Evolutionary conservation across 768 basidiomycete genomes (phyloP), one percentile per base, ranked within the genome.

Genomic region (Mycena vulgaris): DNA sequence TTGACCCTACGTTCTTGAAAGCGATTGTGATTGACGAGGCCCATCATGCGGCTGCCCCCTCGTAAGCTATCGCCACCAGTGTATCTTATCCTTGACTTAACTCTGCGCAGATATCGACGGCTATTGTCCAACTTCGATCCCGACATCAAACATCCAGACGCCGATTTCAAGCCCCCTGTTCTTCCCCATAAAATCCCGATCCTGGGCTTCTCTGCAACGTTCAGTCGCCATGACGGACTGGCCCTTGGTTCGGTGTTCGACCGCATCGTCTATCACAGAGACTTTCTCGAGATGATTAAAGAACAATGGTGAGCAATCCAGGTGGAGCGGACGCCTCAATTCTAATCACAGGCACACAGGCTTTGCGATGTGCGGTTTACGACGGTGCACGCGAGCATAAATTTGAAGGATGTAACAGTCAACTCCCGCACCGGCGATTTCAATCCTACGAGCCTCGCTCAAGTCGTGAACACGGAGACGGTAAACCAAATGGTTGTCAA

Each of bases 121-220:
- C 88, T 99, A 66, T 82, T 98, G n/a, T 90, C 94, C 7, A 87
- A 90, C 76, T 99, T 99, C 79, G 87, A 97, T 75, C 69, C 88
- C 14, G 83, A 85, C n/a, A 89, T 93, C 58, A 83, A 84, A 61
- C 85, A 84, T 68, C 89, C 91, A 28, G 86, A 92, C 76, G 71
- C 77, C 52, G 68, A 79, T 52, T 78, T 84, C 60, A 61, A 77
- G n/a, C 78, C 83, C 49, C 84, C 83, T 28, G 66, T 65, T 49
- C 78, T 82, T 42, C 77, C 78, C 16, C 84, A 89, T 75, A 82
- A 83, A 48, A 89, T 97, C 30, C 95, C 97, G 3, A 90, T 98
- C 58, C 86, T 99, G 51, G 97, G 97, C 0, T 98, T 99, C 78
- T 96, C 95, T 62, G 97, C 97, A 2, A 99, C 97, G 0, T 98